Percentiles rank a stretch among this genome's conserved stretches.
Evolutionary conservation across 1,139 yeast species (phyloP).

Genomic region (Komagataea norvegica): DNA sequence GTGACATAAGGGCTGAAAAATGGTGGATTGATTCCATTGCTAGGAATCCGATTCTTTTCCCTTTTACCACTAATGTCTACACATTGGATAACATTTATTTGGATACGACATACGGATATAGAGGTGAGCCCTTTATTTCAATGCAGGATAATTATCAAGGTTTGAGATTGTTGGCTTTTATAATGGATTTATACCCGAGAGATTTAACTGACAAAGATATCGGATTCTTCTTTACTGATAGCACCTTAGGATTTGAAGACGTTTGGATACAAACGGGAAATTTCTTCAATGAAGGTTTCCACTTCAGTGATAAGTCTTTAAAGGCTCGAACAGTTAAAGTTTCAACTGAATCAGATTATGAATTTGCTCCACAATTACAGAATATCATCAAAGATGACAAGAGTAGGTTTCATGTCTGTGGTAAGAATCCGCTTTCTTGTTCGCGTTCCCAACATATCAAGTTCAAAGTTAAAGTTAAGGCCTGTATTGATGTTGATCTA

Average conservation of each 20-base stretch:
- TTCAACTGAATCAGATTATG: conserved; percentile 1
- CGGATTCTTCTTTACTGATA: conserved; percentile 39
- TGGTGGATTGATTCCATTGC: conserved; percentile 45
- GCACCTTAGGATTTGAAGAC: conserved; percentile 52
- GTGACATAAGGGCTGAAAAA: conserved; percentile 54
- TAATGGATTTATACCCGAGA: conserved; percentile 41
- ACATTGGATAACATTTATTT: conserved; percentile 45
- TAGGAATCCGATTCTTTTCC: conserved; percentile 39
- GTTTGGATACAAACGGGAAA: conserved; percentile 42
- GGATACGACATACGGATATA: conserved; percentile 52
- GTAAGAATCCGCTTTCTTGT: conserved; percentile 23
- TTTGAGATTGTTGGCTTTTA: conserved; percentile 31
- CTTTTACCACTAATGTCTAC: conserved; percentile 37
- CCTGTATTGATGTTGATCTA: conserved; percentile 33
- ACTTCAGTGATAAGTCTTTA: conserved; percentile 20
- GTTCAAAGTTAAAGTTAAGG: conserved; percentile 37
- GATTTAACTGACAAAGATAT: conserved; percentile 27
- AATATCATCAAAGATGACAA: neutral
- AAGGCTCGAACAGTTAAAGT: neutral
- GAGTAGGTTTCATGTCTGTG: conserved; percentile 33
- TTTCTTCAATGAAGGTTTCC: conserved; percentile 33
- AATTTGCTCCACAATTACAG: conserved; percentile 2
- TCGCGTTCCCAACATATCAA: conserved; percentile 17
- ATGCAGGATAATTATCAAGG: conserved; percentile 43
- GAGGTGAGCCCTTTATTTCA: conserved; percentile 46